Percentiles rank a stretch among this genome's conserved stretches.
Evolutionary conservation across 768 basidiomycete species (phyloP).

Genomic region (Boletus fagicola): DNA sequence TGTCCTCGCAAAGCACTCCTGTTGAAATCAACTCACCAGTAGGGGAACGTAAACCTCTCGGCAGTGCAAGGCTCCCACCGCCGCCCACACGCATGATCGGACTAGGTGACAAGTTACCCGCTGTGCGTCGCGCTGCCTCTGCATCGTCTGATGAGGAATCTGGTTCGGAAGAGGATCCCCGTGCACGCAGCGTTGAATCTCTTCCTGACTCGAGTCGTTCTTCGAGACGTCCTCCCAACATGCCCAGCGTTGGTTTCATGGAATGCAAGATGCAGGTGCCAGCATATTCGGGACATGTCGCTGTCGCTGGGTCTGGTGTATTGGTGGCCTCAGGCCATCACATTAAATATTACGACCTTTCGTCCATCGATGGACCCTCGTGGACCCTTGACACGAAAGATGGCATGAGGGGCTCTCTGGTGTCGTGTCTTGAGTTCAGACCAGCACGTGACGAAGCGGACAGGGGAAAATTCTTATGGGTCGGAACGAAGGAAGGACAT

Average conservation of each 20-base stretch:
- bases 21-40: constrained; percentile 23
- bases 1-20: not conserved
- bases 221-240: constrained; percentile 50
- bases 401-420: constrained; percentile 62
- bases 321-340: constrained; percentile 59
- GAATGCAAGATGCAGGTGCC: constrained; percentile 54
- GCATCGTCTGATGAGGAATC: constrained; percentile 53
- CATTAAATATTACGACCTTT: constrained; percentile 62
- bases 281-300: constrained; percentile 52
- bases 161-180: constrained; percentile 58
- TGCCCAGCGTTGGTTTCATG: constrained; percentile 33
- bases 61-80: constrained; percentile 52
- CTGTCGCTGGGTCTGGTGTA: constrained; percentile 55
- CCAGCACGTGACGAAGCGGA: constrained; percentile 45
- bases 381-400: constrained; percentile 61
- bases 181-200: constrained; percentile 44
- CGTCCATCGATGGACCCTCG: constrained; percentile 43
- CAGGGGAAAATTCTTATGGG: constrained; percentile 70
- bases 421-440: constrained; percentile 79
- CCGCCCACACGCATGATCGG: constrained; percentile 76
- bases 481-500: constrained; percentile 89
- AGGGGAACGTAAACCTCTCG: constrained; percentile 28
- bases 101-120: constrained; percentile 67
- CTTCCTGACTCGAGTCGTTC: constrained; percentile 70
- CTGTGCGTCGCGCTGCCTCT: constrained; percentile 46